A percentile compares a stretch with the other conserved stretches of the same genome.
phyloP scores from a whole-genome alignment of 495 filamentous ascomycete species.

The Sphaerosporella brunnea region DNA sequence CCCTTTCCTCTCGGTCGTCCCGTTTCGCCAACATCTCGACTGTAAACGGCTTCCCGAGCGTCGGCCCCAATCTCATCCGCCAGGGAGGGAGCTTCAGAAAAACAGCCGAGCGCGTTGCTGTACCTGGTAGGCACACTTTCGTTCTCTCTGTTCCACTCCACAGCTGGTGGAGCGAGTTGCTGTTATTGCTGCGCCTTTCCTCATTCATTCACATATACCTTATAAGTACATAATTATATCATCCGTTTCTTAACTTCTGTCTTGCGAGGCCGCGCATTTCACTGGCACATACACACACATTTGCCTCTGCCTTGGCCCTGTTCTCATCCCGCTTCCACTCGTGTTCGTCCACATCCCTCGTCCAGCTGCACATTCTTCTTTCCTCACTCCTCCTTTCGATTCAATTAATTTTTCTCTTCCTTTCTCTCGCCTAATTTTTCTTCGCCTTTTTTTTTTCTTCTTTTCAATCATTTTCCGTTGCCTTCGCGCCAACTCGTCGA shows the following conservation, averaged over 20 bases:
- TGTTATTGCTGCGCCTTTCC: not conserved
- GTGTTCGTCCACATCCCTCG: constrained; percentile 8
- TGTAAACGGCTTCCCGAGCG: constrained; percentile 6
- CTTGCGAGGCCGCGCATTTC: too few relatives aligned
- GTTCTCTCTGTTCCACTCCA: not conserved
- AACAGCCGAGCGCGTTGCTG: not conserved
- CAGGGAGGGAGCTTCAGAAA: too few relatives aligned
- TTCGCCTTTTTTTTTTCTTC: constrained; percentile 6
- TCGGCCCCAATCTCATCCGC: too few relatives aligned
- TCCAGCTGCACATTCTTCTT: constrained; percentile 12
- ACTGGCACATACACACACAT: too few relatives aligned
- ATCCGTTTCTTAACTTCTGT: too few relatives aligned
- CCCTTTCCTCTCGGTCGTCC: not conserved
- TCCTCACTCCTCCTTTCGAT: constrained; percentile 6
- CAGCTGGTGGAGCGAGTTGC: not conserved
- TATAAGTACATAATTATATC: too few relatives aligned
- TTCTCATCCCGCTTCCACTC: constrained; percentile 2
- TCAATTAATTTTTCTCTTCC: constrained; percentile 11
- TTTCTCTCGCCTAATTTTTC: not conserved
- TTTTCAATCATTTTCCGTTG: constrained; percentile 8
- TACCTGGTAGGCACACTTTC: not conserved
- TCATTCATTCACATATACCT: too few relatives aligned
- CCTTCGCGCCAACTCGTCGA: constrained; percentile 5
- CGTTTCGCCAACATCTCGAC: not conserved
- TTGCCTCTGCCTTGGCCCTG: not conserved